phyloP scores from a whole-genome alignment of 2,329 filamentous ascomycete species.

The Thelonectria discophora region DNA sequence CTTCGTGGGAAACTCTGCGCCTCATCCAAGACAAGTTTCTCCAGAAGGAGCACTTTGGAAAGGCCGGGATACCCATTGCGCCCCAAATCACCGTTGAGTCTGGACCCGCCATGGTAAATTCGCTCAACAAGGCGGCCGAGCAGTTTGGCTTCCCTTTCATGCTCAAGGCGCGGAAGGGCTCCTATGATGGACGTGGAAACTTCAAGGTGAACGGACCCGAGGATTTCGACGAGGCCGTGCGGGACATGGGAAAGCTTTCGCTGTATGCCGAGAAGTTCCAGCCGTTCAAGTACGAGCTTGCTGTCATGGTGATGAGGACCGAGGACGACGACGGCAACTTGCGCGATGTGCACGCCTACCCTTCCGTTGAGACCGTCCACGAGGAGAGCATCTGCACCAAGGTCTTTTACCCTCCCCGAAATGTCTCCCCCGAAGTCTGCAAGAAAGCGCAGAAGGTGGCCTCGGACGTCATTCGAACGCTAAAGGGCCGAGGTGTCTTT shows the following conservation, averaged over 20 bases:
- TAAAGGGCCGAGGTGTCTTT: constrained; percentile 92
- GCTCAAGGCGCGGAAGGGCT: constrained; percentile 89
- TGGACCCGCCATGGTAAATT: constrained; percentile 63
- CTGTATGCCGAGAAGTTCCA: constrained; percentile 93
- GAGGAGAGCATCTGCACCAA: constrained; percentile 96
- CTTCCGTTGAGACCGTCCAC: constrained; percentile 92
- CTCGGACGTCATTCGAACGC: constrained; percentile 77
- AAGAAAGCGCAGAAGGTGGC: constrained; percentile 79
- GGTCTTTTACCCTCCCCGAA: constrained; percentile 84
- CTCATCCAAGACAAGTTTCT: constrained; percentile 93
- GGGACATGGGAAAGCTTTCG: constrained; percentile 73
- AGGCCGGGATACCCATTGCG: constrained; percentile 75
- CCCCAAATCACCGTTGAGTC: constrained; percentile 71
- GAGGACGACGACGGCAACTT: constrained; percentile 68
- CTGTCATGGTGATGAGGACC: constrained; percentile 94
- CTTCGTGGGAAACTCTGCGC: constrained; percentile 85
- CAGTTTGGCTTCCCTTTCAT: constrained; percentile 85
- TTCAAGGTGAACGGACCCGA: constrained; percentile 57
- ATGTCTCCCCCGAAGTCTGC: constrained; percentile 68
- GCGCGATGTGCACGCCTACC: constrained; percentile 73
- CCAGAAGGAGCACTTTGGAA: constrained; percentile 83
- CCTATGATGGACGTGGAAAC: constrained; percentile 88
- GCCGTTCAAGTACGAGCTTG: constrained; percentile 84
- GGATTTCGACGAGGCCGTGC: constrained; percentile 69
- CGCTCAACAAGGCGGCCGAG: constrained; percentile 69